Evolutionary conservation across 2,329 filamentous ascomycete species (phyloP), one percentile per base, ranked within the genome.

Genomic region (Lasiodiplodia gonubiensis): DNA sequence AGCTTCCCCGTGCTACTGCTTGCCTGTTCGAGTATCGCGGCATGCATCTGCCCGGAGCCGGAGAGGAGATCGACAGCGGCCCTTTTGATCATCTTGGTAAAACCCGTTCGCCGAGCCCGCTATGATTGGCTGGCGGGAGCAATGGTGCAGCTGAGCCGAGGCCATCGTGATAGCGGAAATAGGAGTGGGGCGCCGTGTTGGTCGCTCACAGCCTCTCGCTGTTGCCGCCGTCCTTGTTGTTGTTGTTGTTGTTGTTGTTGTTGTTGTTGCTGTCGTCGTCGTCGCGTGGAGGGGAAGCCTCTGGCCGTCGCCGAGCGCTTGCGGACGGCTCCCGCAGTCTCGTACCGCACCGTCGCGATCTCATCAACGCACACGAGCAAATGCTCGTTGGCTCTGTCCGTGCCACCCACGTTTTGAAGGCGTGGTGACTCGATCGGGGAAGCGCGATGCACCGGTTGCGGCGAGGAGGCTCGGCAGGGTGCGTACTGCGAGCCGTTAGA

Each of bases 101-200:
- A 27, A 11, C 57, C 57, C 39, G 46, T 23, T 8, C 11, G n/a
- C 46, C 11, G 11, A n/a, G 18, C 18, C 46, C 18, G 27, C 46
- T n/a, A 12, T 51, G 12, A 64, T 64, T 64, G 61, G 61, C 42
- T 37, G 61, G 49, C 27, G 25, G 10, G 11, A 46, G 25, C 27
- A n/a, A 6, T 51, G 14, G 27, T 52, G 59, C 59, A 63, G 59
- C 59, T 51, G 59, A 63, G 46, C 59, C 57, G 57, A 61, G 57
- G 57, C 57, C 30, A 21, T 51, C 59, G 27, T n/a, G 49, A 33
- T 21, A 30, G 61, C 46, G 61, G 61, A 64, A 64, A 54, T 64
- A 54, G 48, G 61, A 54, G 61, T 64, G 61, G 61, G 61, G 61
- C 61, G 61, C 59, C 59, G 46, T 37, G 42, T 11, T 48, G 57